Evolutionary conservation across 148 eudicot genomes (phyloP), one percentile per base, ranked within the genome.

Genomic region (Persicaria tinctoria): DNA sequence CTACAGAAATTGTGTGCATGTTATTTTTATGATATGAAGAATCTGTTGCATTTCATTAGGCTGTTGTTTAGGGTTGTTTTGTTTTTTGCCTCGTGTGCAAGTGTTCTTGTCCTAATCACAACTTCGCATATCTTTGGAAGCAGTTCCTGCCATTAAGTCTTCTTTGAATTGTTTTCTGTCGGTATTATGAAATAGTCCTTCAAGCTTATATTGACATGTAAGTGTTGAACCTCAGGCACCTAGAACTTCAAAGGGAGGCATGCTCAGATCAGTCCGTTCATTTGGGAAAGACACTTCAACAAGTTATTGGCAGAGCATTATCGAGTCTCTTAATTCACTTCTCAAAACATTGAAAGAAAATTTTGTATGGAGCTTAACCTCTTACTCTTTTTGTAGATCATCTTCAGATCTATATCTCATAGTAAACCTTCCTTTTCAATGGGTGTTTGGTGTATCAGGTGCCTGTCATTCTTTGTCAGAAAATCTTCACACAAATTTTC

Each of bases 291-390:
- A 90, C 79, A 73, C 96, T 80, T 80, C 89, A 63, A 45, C 80
- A 70, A 95, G 80, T 86, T 92, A 95, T 79, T 95, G 99, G 99
- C 96, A 85, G 83, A 82, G 84, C 80, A 95, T 95, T 62, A 89
- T 92, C 72, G 99, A 95, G 51, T 78, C 92, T 78, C 96, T 95
- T 70, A 89, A 90, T 78, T 74, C 87, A 54, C 92, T 92, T 83
- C 97, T 95, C 78, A 75, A 81, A 48, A 95, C 83, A 78, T 54
- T 92, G 76, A 89, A 90, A 84, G 99, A 87, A 83, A 92, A 92
- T 78, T 92, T 83, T 84, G 99, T 95, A 87, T 69, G 96, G 63
- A 71, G 16, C 78, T 80, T 76, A 51, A 56, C 73, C 70, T 45
- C 32, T 54, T 45, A 1, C 73, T 69, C 17, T 51, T 49, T 68